Percentiles rank a stretch among this genome's conserved stretches.
Conservation (phyloP, 352 stramenopile species). For the Globisporangium nodosum region DNA sequence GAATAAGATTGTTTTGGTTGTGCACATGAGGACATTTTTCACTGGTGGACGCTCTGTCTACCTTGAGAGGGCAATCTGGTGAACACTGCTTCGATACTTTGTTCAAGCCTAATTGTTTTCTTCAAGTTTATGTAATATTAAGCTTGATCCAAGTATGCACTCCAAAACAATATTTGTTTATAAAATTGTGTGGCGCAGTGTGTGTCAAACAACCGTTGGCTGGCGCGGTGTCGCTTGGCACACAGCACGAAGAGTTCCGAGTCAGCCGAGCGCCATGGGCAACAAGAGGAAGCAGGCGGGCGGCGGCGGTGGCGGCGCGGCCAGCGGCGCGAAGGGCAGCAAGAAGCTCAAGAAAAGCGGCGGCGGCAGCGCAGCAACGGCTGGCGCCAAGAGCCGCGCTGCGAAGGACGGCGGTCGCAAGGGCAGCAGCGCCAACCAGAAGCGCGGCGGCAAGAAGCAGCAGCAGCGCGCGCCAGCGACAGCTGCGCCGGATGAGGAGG, state of each 20-base stretch:
- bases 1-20: not conserved
- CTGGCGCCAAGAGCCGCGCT: constrained; percentile 5
- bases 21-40: too few relatives aligned
- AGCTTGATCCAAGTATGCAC: not conserved
- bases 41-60: too few relatives aligned
- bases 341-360: constrained; percentile 24
- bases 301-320: constrained; percentile 5
- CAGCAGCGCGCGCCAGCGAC: constrained; percentile 14
- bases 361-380: constrained; percentile 6
- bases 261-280: constrained; percentile 5
- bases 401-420: constrained; percentile 1
- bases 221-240: not conserved
- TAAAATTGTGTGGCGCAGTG: not conserved
- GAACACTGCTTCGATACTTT: not conserved
- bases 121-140: not conserved
- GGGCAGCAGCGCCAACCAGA: not conserved
- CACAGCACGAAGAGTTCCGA: not conserved
- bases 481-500: constrained; percentile 28
- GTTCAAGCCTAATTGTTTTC: not conserved
- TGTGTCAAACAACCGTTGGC: not conserved
- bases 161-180: not conserved
- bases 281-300: constrained; percentile 39
- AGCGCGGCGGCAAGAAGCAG: constrained; percentile 21
- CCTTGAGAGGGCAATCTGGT: too few relatives aligned
- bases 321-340: constrained; percentile 28